Evolutionary conservation across 768 basidiomycete genomes (phyloP).

Genomic region (Chalciporus sphaerocephalus): DNA sequence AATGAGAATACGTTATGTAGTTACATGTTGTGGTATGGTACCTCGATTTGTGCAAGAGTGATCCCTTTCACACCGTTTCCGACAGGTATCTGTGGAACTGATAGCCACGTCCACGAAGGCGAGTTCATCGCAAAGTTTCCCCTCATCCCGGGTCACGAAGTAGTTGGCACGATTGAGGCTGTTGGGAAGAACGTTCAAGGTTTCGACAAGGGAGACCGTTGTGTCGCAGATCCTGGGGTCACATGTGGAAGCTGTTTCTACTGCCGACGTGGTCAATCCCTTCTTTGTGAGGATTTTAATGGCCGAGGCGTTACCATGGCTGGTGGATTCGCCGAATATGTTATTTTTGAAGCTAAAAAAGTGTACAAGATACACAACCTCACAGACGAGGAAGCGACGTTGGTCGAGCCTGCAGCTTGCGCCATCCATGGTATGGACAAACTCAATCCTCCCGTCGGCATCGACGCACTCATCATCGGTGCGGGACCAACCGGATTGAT

Average conservation of each 20-base stretch:
- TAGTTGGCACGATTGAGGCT: constrained; percentile 62
- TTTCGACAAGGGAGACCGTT: constrained; percentile 70
- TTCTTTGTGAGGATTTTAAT: constrained; percentile 80
- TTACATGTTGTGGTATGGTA: constrained; percentile 37
- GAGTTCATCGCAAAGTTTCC: constrained; percentile 62
- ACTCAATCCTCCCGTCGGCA: constrained; percentile 69
- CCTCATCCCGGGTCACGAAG: constrained; percentile 67
- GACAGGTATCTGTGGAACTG: constrained; percentile 52
- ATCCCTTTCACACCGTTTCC: not conserved
- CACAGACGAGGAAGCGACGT: constrained; percentile 76
- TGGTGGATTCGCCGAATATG: constrained; percentile 86
- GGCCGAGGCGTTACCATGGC: constrained; percentile 70
- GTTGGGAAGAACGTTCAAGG: constrained; percentile 74
- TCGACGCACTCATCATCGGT: constrained; percentile 76
- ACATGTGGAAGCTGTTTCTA: constrained; percentile 80
- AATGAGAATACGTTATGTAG: constrained; percentile 21
- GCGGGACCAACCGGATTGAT: constrained; percentile 86
- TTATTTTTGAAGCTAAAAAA: constrained; percentile 67
- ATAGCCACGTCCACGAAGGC: constrained; percentile 54
- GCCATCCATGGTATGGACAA: constrained; percentile 88
- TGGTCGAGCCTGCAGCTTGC: constrained; percentile 83
- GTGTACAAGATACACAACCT: constrained; percentile 82
- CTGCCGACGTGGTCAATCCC: constrained; percentile 71
- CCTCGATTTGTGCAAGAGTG: not conserved
- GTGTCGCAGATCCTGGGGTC: constrained; percentile 73